phyloP scores from a whole-genome alignment of 2,329 filamentous ascomycete species.

The Trichoderma endophyticum region DNA sequence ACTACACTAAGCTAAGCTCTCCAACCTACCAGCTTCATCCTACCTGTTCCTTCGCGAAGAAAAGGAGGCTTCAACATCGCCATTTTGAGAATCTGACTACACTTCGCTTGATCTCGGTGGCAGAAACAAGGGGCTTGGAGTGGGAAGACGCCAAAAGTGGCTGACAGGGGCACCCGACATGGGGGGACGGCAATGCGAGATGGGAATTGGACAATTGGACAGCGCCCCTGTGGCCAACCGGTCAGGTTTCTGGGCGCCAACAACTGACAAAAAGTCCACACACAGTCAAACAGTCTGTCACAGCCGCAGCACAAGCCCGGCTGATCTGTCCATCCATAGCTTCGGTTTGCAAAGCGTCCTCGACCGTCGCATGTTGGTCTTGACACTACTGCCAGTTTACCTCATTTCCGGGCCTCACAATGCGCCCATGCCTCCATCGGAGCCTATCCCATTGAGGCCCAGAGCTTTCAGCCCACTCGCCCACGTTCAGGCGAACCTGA shows the following conservation, averaged over 20 bases:
- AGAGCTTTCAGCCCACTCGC: not conserved
- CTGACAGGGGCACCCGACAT: conserved; percentile 7
- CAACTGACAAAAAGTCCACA: not conserved
- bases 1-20: not conserved
- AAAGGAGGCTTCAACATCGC: not conserved
- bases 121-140: not conserved
- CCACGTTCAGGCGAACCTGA: not conserved
- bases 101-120: not conserved
- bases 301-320: not conserved
- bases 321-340: not conserved
- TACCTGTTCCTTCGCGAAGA: not conserved
- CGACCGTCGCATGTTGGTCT: not conserved
- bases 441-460: not conserved
- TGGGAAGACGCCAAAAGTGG: conserved; percentile 9
- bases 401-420: not conserved
- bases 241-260: conserved; percentile 3
- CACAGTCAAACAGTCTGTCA: not conserved
- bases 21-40: not conserved
- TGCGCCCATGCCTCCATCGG: not conserved
- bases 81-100: conserved; percentile 2
- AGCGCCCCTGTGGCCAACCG: conserved; percentile 2
- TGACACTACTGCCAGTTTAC: not conserved
- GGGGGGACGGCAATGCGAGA: not conserved
- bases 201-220: conserved; percentile 16
- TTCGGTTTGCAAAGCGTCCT: not conserved